Base-by-base conservation (phyloP, 306 rosid species). In the Vigna mungo region DNA sequence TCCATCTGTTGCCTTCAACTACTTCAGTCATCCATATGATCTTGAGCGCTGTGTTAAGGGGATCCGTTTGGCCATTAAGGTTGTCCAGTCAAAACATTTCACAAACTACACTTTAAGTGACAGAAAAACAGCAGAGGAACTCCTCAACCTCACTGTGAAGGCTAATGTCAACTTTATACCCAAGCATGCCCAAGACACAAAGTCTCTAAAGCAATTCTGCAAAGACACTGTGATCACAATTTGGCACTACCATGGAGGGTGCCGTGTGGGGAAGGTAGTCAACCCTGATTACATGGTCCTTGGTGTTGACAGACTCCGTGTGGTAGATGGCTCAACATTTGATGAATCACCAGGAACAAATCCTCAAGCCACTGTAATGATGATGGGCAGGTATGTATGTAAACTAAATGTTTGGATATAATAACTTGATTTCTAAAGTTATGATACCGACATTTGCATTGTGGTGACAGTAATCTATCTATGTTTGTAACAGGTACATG, bases 241-340 rank as follows among this genome's bases (percentile, higher is more conserved):
- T 72, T 95, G 99, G 99, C 99, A 95, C 60, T 95, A 92, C 86
- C 99, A 92, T 75, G 99, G 99, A 17, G 99, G 99, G 32, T 85
- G 92, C 77, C 99, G 88, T 66, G 91, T 92, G 25, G 96, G 96
- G 48, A 90, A 85, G 79, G 99, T 92, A 15, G 91, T 95, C 71
- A 76, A 68, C 54, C 60, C 78, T 20, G 83, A 89, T 21, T 52
- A 82, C 82, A 90, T 82, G 83, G 92, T 92, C 81, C 90, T 95
- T 18, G 93, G 97, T 47, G 90, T 95, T 60, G 82, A 86, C 4
- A 84, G 87, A 74, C 88, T 95, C 16, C 85, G 98, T 0, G 90
- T 95, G 23, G 85, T 89, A 2, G 98, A 95, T 81, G 96, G 97
- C 49, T 95, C 98, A 5, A 89, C 93, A 1, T 95, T 84, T 75